Evolutionary conservation across 1,284 basidiomycete species (phyloP).

Genomic region (Ceratorhiza oryzae-sativae): DNA sequence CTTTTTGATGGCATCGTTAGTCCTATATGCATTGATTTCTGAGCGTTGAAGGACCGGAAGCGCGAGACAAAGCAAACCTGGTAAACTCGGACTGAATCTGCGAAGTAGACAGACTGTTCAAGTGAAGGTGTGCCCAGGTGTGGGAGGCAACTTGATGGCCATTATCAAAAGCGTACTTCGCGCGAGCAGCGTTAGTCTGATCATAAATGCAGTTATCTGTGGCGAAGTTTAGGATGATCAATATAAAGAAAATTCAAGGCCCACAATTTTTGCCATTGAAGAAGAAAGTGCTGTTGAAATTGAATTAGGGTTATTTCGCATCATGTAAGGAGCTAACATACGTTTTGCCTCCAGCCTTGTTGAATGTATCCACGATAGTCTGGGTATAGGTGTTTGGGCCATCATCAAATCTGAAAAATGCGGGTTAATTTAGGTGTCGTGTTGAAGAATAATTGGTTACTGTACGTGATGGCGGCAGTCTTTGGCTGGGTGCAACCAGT

Average conservation of each 20-base stretch:
- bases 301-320: not conserved
- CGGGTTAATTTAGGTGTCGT: not conserved
- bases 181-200: conserved; percentile 48
- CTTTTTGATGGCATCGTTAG: conserved; percentile 39
- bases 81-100: conserved; percentile 32
- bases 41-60: too few species aligned
- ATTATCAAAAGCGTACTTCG: conserved; percentile 47
- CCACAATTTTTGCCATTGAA: conserved; percentile 43
- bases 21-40: not conserved
- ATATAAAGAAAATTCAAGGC: not conserved
- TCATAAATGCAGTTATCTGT: conserved; percentile 57
- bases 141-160: conserved; percentile 49
- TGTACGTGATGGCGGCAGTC: conserved; percentile 31
- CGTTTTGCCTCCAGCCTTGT: conserved; percentile 37
- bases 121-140: conserved; percentile 46
- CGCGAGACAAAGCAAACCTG: not conserved
- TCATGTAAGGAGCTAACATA: not conserved
- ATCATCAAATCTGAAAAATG: conserved; percentile 23
- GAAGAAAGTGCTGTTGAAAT: conserved; percentile 6
- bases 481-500: conserved; percentile 35
- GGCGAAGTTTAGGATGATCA: too few species aligned
- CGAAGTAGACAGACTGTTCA: conserved; percentile 44
- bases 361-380: conserved; percentile 31
- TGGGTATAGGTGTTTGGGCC: conserved; percentile 32
- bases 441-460: too few species aligned